Conservation (phyloP, 1,139 yeast species). For the Blastobotrys capitulatus region DNA sequence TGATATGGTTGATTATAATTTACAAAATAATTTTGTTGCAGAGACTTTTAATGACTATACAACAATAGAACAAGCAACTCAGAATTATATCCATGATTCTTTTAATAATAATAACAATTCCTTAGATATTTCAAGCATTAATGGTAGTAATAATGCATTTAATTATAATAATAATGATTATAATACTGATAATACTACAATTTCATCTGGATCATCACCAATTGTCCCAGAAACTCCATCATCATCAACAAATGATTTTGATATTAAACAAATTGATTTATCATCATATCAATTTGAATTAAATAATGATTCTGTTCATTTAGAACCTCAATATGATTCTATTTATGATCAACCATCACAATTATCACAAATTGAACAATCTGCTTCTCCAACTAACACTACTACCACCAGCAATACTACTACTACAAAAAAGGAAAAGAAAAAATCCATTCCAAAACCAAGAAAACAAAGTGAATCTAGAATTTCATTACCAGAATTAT, state of each 20-base stretch:
- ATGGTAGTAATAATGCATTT: background rate
- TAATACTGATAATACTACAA: background rate
- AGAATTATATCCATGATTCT: background rate
- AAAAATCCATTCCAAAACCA: slow-evolving; percentile 19
- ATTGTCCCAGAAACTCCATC: slow-evolving; percentile 3
- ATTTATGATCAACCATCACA: background rate
- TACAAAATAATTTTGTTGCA: no score
- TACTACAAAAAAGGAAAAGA: background rate
- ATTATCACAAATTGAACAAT: background rate
- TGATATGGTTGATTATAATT: background rate
- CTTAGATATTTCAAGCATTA: background rate
- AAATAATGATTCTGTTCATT: background rate
- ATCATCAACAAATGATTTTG: background rate
- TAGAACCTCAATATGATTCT: background rate
- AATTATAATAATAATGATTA: background rate
- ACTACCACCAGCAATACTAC: background rate
- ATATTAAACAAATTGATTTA: background rate
- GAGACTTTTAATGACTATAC: no score
- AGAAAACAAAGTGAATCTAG: slow-evolving; percentile 48
- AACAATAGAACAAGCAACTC: no score
- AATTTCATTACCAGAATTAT: slow-evolving; percentile 51
- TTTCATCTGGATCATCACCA: slow-evolving; percentile 4
- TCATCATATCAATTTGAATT: background rate
- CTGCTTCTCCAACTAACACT: background rate
- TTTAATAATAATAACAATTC: background rate